These are phyloP conservation scores for Canna indica DNA, from an alignment of 176 grass and related monocot species.

Conservation along the genomic window DNA sequence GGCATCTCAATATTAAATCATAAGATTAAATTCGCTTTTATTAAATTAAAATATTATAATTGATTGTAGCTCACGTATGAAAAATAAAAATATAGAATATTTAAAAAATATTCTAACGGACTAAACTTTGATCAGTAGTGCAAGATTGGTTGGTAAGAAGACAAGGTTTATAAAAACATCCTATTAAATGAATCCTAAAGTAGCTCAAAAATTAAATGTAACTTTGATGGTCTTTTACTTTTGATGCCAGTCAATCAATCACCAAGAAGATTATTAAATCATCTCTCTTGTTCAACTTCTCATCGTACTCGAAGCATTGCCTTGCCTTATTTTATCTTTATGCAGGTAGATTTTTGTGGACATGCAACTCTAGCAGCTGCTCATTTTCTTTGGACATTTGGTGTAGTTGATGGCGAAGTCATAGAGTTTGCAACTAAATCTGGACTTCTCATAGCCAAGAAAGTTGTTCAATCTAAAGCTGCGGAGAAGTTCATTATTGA, in stretches of 20 bases:
- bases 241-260: slow-evolving; percentile 3
- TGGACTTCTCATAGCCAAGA: slow-evolving; percentile 46
- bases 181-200: not conserved
- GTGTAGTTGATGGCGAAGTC: slow-evolving; percentile 20
- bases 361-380: slow-evolving; percentile 63
- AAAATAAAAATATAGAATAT: too few relatives aligned
- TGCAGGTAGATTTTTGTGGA: slow-evolving; percentile 39
- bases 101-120: too few relatives aligned
- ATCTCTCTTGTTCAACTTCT: not conserved
- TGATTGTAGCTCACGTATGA: too few relatives aligned
- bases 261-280: not conserved
- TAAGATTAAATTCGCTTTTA: too few relatives aligned
- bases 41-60: too few relatives aligned
- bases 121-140: not conserved
- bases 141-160: not conserved
- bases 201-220: not conserved
- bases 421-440: slow-evolving; percentile 60
- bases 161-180: not conserved
- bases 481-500: slow-evolving; percentile 43
- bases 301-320: not conserved
- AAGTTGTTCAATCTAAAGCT: slow-evolving; percentile 12
- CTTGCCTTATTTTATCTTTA: not conserved
- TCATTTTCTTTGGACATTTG: slow-evolving; percentile 41
- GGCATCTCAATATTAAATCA: too few relatives aligned
- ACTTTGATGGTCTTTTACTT: not conserved